Evolutionary conservation across 2,329 filamentous ascomycete genomes (phyloP).

Genomic region (Ophiosphaerella narmari): DNA sequence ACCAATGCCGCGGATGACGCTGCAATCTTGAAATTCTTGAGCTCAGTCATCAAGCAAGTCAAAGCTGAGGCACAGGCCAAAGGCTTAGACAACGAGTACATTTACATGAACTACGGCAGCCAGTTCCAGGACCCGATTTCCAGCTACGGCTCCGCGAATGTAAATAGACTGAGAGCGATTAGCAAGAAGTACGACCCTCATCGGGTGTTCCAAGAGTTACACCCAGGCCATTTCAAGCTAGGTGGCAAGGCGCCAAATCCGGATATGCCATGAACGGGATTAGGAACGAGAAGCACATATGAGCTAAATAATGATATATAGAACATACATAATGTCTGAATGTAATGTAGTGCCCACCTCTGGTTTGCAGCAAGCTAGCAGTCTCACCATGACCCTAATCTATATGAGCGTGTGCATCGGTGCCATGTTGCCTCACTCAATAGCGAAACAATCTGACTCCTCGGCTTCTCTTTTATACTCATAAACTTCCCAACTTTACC

Average conservation of each 20-base stretch:
- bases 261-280: conserved; percentile 3
- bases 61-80: conserved; percentile 23
- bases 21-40: conserved; percentile 19
- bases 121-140: conserved; percentile 48
- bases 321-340: neutral
- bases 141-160: conserved; percentile 40
- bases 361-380: no score
- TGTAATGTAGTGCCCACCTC: neutral
- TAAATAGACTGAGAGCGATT: conserved; percentile 37
- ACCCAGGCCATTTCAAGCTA: conserved; percentile 49
- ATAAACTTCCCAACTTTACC: neutral
- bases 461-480: neutral
- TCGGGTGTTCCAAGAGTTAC: conserved; percentile 46
- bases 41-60: conserved; percentile 20
- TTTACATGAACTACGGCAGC: conserved; percentile 54
- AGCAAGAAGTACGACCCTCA: conserved; percentile 47
- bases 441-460: neutral
- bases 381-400: no score
- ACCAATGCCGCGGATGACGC: conserved; percentile 21
- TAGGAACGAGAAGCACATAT: neutral
- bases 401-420: no score
- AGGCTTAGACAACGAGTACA: conserved; percentile 17
- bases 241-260: conserved; percentile 3
- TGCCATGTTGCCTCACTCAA: no score
- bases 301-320: neutral